Evolutionary conservation across 352 stramenopile species (phyloP).

Genomic region (Halophytophthora polymorphica): DNA sequence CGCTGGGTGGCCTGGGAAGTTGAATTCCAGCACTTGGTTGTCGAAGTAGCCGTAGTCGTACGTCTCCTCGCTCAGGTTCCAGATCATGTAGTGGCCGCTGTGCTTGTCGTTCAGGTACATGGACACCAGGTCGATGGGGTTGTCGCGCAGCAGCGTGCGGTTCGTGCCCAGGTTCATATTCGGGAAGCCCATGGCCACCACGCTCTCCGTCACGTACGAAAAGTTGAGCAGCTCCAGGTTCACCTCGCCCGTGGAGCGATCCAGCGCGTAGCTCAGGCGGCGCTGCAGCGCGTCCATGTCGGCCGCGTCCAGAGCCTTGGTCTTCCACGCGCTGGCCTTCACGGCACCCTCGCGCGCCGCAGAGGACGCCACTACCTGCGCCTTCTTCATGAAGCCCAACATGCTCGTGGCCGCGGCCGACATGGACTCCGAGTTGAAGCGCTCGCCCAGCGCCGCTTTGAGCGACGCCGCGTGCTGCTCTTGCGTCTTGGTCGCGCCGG

Average conservation of each 20-base stretch:
- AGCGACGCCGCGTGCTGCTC: slow-evolving; percentile 45
- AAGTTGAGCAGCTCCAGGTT: slow-evolving; percentile 90
- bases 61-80: slow-evolving; percentile 96
- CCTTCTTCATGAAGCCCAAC: slow-evolving; percentile 85
- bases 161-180: slow-evolving; percentile 82
- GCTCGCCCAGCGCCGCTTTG: slow-evolving; percentile 54
- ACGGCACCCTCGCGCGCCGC: slow-evolving; percentile 72
- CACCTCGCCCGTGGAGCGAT: slow-evolving; percentile 73
- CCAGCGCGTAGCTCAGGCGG: slow-evolving; percentile 72
- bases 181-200: slow-evolving; percentile 92
- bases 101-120: slow-evolving; percentile 95
- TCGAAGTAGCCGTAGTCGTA: slow-evolving; percentile 96
- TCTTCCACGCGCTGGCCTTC: slow-evolving; percentile 72
- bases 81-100: slow-evolving; percentile 96
- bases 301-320: slow-evolving; percentile 67
- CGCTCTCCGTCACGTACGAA: slow-evolving; percentile 85
- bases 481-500: slow-evolving; percentile 22
- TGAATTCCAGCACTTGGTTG: slow-evolving; percentile 96
- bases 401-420: slow-evolving; percentile 68
- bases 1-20: slow-evolving; percentile 95
- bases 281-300: slow-evolving; percentile 88
- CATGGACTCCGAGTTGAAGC: slow-evolving; percentile 68
- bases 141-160: slow-evolving; percentile 76
- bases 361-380: slow-evolving; percentile 64
- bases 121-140: slow-evolving; percentile 89